These are phyloP conservation scores for Larix kaempferi DNA, from an alignment of 75 land plant species.

Conservation along the genomic window DNA sequence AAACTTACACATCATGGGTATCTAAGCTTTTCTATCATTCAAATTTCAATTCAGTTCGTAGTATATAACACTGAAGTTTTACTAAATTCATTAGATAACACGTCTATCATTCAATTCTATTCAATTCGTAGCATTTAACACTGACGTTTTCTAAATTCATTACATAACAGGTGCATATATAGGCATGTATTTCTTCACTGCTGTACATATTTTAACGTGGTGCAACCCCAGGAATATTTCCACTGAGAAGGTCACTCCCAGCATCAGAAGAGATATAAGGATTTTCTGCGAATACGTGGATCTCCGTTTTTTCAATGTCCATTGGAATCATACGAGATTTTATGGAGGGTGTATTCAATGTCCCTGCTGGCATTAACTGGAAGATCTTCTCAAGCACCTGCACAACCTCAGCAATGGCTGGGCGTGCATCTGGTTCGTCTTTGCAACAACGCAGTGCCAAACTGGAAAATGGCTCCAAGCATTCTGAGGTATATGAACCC, in stretches of 20 bases:
- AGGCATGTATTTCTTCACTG: background rate
- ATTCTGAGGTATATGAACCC: conserved; percentile 63
- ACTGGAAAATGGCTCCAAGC: conserved; percentile 44
- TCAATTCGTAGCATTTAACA: too few species aligned
- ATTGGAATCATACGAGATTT: conserved; percentile 16
- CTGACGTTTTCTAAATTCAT: too few species aligned
- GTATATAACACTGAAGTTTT: too few species aligned
- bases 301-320: background rate
- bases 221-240: conserved; percentile 28
- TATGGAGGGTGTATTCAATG: conserved; percentile 6
- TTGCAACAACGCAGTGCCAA: conserved; percentile 68
- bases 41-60: too few species aligned
- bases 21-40: too few species aligned
- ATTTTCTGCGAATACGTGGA: conserved; percentile 8
- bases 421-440: conserved; percentile 52
- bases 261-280: conserved; percentile 22
- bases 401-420: conserved; percentile 67
- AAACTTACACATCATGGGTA: too few species aligned
- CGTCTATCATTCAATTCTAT: too few species aligned
- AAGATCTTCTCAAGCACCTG: conserved; percentile 48
- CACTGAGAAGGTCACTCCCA: conserved; percentile 55
- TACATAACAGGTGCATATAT: too few species aligned
- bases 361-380: conserved; percentile 26
- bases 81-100: too few species aligned
- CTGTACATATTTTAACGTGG: conserved; percentile 29